Evolutionary conservation across 1,284 basidiomycete species (phyloP).

Genomic region (Lentinus polychrous): DNA sequence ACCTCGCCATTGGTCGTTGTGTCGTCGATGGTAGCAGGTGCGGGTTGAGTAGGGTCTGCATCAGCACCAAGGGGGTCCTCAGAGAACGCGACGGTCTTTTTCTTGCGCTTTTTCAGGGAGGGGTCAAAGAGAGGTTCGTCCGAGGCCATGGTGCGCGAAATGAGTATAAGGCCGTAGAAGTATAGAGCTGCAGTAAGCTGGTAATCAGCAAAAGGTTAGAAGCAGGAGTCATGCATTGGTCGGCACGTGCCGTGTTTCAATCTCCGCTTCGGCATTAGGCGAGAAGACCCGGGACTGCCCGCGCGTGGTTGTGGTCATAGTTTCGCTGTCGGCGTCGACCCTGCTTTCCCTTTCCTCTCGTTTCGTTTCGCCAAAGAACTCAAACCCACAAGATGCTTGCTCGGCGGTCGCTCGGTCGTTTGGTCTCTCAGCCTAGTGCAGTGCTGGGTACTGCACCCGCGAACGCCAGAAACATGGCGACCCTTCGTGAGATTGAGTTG

Average conservation of each 20-base stretch:
- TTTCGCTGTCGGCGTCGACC: constrained; percentile 10
- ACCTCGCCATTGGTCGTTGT: constrained; percentile 60
- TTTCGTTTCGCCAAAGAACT: constrained; percentile 12
- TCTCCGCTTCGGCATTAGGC: not conserved
- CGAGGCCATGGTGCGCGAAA: constrained; percentile 34
- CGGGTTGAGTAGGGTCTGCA: constrained; percentile 72
- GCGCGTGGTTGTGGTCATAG: no score
- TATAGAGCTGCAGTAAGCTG: not conserved
- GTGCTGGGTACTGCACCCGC: constrained; percentile 55
- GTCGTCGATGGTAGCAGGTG: constrained; percentile 61
- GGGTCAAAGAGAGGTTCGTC: constrained; percentile 80
- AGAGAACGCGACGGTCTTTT: constrained; percentile 77
- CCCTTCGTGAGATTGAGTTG: constrained; percentile 94
- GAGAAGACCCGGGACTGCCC: no score
- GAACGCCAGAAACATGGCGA: constrained; percentile 86
- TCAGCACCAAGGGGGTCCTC: constrained; percentile 80
- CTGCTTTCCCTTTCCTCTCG: constrained; percentile 22
- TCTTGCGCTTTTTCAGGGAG: constrained; percentile 79
- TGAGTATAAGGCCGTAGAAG: constrained; percentile 16
- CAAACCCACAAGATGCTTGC: constrained; percentile 38
- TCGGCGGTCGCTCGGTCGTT: constrained; percentile 62
- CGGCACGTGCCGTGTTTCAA: not conserved
- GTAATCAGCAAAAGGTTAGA: not conserved
- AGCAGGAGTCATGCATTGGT: constrained; percentile 4
- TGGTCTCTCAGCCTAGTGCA: constrained; percentile 47